Percentiles rank a stretch among this genome's conserved stretches.
Evolutionary conservation across 2,329 filamentous ascomycete species (phyloP).

Genomic region (Coniochaeta sp.): DNA sequence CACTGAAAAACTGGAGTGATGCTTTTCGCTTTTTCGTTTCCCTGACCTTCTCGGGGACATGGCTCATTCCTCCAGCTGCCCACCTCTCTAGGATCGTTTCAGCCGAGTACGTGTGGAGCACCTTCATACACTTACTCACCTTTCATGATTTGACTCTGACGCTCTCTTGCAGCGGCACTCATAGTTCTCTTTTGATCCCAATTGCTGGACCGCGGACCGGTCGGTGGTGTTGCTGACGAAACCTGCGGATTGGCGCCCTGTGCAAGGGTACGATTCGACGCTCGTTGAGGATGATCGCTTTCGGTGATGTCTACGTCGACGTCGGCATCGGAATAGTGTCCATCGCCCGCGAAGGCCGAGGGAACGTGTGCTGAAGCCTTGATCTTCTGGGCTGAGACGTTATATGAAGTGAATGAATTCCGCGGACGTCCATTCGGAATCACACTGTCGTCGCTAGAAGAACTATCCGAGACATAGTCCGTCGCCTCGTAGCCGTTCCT

Average conservation of each 20-base stretch:
- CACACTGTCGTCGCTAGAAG: background rate
- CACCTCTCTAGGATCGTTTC: slow-evolving; percentile 6
- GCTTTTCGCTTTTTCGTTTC: slow-evolving; percentile 7
- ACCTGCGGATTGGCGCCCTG: background rate
- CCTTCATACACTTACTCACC: background rate
- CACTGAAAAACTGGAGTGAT: background rate
- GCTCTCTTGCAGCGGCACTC: background rate
- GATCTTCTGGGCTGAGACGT: background rate
- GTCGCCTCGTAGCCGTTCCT: background rate
- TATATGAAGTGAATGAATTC: background rate
- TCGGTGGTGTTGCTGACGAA: background rate
- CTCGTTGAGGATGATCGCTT: background rate
- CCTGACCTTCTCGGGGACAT: slow-evolving; percentile 10
- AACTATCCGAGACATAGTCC: background rate
- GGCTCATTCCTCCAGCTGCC: slow-evolving; percentile 12
- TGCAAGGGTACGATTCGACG: background rate
- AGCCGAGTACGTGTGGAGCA: background rate
- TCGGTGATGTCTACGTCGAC: background rate
- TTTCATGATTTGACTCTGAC: background rate
- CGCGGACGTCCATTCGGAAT: background rate
- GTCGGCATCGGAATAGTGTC: background rate
- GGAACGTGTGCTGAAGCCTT: background rate
- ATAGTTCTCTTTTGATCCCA: background rate
- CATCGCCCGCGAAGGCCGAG: background rate
- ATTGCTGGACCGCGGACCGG: background rate